Conservation (phyloP, 495 filamentous ascomycete species). For the Pyrenula massariospora region DNA sequence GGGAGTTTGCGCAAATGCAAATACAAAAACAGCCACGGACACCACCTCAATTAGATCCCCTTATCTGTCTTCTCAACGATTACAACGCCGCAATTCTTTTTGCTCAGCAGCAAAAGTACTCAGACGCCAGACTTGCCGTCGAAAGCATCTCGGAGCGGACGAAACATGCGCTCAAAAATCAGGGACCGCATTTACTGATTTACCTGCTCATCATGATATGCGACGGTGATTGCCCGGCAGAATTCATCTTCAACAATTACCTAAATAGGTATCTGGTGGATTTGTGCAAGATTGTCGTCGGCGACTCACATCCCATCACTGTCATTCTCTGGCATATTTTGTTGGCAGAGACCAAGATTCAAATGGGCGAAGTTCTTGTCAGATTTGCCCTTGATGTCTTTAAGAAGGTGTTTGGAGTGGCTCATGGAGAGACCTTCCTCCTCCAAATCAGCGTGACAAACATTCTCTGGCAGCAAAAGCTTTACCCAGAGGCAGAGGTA, state of each 20-base stretch:
- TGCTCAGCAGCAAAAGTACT: not conserved
- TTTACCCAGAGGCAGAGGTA: not conserved
- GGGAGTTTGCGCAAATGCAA: not conserved
- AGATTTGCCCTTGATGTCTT: not conserved
- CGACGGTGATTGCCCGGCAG: not conserved
- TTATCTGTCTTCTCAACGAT: not conserved
- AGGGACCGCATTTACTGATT: not conserved
- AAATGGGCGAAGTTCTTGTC: not conserved
- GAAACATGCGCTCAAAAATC: not conserved
- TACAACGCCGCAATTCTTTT: not conserved
- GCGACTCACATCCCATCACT: not conserved
- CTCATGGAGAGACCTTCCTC: not conserved
- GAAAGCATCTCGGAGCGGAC: not conserved
- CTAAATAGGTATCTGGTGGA: not conserved
- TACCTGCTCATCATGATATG: not conserved
- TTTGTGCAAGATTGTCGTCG: not conserved
- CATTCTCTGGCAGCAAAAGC: not conserved
- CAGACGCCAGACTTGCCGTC: not conserved
- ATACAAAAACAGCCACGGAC: not conserved
- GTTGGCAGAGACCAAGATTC: not conserved
- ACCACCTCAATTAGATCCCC: not conserved
- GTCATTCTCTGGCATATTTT: not conserved
- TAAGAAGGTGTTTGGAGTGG: not conserved
- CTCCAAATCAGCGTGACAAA: not conserved
- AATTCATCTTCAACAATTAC: not conserved